Evolutionary conservation across 441 rosid genomes (phyloP).

Genomic region (Aleurites moluccanus): DNA sequence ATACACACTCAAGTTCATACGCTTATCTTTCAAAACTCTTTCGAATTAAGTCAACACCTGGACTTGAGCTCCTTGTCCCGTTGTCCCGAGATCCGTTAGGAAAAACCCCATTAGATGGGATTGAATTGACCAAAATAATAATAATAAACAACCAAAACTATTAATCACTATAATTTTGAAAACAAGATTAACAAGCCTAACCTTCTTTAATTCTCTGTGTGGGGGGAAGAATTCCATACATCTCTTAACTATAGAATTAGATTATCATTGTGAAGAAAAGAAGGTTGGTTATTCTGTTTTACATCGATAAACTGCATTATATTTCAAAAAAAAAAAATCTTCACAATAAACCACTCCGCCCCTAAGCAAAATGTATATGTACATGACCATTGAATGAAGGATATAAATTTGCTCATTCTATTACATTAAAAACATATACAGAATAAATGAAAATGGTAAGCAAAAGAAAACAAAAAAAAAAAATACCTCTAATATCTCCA

Average conservation of each 20-base stretch:
- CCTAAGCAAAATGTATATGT: conserved; percentile 13
- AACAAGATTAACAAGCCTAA: no score
- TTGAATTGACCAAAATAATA: no score
- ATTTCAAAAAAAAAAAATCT: background rate
- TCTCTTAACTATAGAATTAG: no score
- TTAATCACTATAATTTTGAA: no score
- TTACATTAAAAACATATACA: conserved; percentile 8
- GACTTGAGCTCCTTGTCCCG: no score
- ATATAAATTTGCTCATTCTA: background rate
- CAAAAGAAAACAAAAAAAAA: background rate
- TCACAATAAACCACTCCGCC: background rate
- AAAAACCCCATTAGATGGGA: no score
- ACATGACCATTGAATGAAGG: conserved; percentile 5
- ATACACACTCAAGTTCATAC: no score
- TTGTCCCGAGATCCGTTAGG: no score
- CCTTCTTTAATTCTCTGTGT: no score
- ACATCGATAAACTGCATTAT: background rate
- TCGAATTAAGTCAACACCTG: no score
- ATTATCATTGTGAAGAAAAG: background rate
- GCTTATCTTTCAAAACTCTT: no score
- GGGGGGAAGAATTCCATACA: background rate
- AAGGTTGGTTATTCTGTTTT: background rate
- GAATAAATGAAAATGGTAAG: conserved; percentile 9
- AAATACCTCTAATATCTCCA: background rate
- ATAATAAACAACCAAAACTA: no score